These are phyloP conservation scores for Solioccasus polychromus DNA, from an alignment of 768 basidiomycete genomes.

Conservation along the genomic window DNA sequence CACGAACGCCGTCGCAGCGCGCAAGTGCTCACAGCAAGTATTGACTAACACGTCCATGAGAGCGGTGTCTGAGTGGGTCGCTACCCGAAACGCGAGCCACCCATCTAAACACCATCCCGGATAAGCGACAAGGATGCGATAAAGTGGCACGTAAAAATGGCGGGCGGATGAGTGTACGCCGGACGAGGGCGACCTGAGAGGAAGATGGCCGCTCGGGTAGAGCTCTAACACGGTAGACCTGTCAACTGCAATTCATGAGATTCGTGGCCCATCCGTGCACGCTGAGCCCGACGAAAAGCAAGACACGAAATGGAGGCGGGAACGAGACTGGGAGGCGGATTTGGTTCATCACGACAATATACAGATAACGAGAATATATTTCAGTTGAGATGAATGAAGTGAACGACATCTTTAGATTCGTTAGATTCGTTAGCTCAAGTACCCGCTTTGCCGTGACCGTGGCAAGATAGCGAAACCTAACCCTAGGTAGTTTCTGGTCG, in stretches of 20 bases:
- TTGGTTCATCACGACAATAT: constrained; percentile 44
- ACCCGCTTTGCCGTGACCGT: too few relatives aligned
- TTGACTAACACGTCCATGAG: constrained; percentile 75
- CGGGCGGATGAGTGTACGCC: constrained; percentile 27
- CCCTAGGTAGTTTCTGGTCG: too few relatives aligned
- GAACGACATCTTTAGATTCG: too few relatives aligned
- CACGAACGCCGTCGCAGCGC: constrained; percentile 55
- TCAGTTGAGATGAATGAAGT: too few relatives aligned
- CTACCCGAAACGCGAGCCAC: constrained; percentile 66
- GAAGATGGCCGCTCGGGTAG: constrained; percentile 14
- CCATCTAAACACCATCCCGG: constrained; percentile 55
- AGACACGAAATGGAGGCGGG: constrained; percentile 90
- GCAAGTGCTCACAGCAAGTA: constrained; percentile 64
- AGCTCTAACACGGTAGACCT: constrained; percentile 69
- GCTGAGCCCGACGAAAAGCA: constrained; percentile 74
- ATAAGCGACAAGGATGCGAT: constrained; percentile 65
- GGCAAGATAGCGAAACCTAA: too few relatives aligned
- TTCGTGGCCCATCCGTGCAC: constrained; percentile 92
- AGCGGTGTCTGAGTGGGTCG: constrained; percentile 53
- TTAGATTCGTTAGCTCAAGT: too few relatives aligned
- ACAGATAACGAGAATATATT: too few relatives aligned
- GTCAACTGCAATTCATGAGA: constrained; percentile 87
- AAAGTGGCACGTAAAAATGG: constrained; percentile 57
- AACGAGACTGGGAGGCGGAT: constrained; percentile 55
- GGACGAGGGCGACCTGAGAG: constrained; percentile 17